phyloP scores from a whole-genome alignment of 257 asterid species.

The Eucommia ulmoides region DNA sequence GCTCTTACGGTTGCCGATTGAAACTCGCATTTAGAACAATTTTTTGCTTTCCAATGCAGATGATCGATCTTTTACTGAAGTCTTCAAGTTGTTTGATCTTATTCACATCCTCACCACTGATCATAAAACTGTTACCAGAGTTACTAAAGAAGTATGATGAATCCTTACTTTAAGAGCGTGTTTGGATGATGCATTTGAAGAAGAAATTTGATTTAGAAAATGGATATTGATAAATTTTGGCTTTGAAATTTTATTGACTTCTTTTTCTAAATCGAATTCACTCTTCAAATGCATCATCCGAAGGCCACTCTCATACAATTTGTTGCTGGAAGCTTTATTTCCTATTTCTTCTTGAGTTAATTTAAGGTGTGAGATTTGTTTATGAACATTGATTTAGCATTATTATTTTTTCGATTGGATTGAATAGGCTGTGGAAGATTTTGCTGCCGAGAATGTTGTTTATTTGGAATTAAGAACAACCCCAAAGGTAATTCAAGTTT shows the following conservation, averaged over 20 bases:
- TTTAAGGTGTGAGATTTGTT: too few species aligned
- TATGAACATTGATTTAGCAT: background rate
- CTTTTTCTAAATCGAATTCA: too few species aligned
- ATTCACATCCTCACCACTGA: constrained; percentile 76
- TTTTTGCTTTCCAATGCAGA: constrained; percentile 25
- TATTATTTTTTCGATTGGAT: too few species aligned
- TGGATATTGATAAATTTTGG: too few species aligned
- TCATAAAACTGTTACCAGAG: constrained; percentile 70
- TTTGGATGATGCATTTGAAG: too few species aligned
- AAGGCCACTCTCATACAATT: too few species aligned
- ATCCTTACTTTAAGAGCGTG: too few species aligned
- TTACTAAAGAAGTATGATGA: constrained; percentile 64
- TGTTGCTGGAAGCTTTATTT: background rate
- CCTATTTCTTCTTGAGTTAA: background rate
- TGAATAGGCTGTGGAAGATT: constrained; percentile 82
- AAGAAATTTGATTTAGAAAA: too few species aligned
- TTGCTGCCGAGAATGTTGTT: constrained; percentile 84
- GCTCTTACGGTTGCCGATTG: background rate
- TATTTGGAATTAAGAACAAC: constrained; percentile 90
- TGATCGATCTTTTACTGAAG: constrained; percentile 75
- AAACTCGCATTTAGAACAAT: background rate
- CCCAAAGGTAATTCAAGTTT: constrained; percentile 53
- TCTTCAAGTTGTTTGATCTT: constrained; percentile 84
- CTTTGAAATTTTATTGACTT: too few species aligned
- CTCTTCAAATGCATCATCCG: too few species aligned